phyloP scores from a whole-genome alignment of 73 alveolate species.

The Tetrahymena thermophila region DNA sequence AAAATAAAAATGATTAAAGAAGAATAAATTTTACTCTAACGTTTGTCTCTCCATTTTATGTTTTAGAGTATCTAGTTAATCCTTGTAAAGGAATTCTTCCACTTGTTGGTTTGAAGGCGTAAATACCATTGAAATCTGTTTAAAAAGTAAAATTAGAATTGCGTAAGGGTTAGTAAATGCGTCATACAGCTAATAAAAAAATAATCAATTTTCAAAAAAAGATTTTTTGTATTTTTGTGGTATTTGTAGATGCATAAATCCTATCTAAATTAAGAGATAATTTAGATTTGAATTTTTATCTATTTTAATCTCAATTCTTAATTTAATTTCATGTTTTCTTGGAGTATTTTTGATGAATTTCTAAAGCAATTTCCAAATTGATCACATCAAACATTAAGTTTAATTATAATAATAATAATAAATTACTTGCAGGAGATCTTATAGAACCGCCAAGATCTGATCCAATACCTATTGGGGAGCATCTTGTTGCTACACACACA shows the following conservation, averaged over 20 bases:
- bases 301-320: not conserved
- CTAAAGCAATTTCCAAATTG: not conserved
- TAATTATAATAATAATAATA: not conserved
- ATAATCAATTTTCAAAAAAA: too few species aligned
- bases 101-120: constrained; percentile 55
- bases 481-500: constrained; percentile 56
- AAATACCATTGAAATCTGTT: constrained; percentile 55
- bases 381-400: not conserved
- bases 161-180: not conserved
- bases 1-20: not conserved
- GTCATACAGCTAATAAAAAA: not conserved
- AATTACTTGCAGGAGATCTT: constrained; percentile 50
- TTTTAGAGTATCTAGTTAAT: not conserved
- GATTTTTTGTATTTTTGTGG: too few species aligned
- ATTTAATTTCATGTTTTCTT: not conserved
- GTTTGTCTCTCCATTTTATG: not conserved
- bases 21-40: not conserved
- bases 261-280: too few species aligned
- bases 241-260: not conserved
- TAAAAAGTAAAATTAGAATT: not conserved
- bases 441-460: constrained; percentile 72
- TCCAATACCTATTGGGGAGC: constrained; percentile 64
- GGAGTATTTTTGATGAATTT: not conserved
- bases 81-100: constrained; percentile 15
- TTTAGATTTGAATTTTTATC: too few species aligned